Conservation (phyloP, 352 stramenopile species). For the Pythium pectinolyticum region DNA sequence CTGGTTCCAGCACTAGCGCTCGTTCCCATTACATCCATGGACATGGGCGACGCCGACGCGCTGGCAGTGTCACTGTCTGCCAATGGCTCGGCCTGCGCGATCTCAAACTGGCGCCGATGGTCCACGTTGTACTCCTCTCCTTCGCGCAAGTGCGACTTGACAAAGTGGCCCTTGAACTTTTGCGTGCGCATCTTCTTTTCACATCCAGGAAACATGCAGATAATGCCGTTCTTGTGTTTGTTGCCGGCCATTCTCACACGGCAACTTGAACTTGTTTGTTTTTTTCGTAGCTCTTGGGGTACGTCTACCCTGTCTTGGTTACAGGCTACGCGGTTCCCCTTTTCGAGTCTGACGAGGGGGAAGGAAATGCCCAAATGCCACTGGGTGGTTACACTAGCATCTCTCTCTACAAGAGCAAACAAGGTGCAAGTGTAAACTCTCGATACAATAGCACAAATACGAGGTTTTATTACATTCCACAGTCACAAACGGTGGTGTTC, state of each 20-base stretch:
- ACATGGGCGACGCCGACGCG: constrained; percentile 23
- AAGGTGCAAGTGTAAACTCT: constrained; percentile 2
- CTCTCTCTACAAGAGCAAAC: constrained; percentile 27
- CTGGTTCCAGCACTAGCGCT: background rate
- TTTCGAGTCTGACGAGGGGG: background rate
- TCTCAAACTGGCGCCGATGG: constrained; percentile 75
- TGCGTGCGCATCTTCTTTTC: constrained; percentile 86
- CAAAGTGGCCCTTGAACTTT: constrained; percentile 88
- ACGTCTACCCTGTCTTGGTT: constrained; percentile 9
- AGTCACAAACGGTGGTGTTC: background rate
- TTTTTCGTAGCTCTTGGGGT: background rate
- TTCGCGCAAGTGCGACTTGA: constrained; percentile 69
- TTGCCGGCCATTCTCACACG: constrained; percentile 61
- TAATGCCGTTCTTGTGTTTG: constrained; percentile 90
- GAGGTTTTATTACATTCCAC: constrained; percentile 27
- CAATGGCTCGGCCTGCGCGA: constrained; percentile 59
- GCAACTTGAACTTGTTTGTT: constrained; percentile 31
- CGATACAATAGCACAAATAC: constrained; percentile 4
- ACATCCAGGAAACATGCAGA: constrained; percentile 79
- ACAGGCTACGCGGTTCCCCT: constrained; percentile 1
- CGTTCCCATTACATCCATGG: constrained; percentile 22
- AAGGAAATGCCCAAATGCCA: constrained; percentile 4
- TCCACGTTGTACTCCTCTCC: constrained; percentile 78
- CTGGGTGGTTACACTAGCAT: constrained; percentile 37
- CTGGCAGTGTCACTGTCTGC: constrained; percentile 31